Evolutionary conservation across 306 rosid species (phyloP), one percentile per base, ranked within the genome.

Genomic region (Datisca glomerata): DNA sequence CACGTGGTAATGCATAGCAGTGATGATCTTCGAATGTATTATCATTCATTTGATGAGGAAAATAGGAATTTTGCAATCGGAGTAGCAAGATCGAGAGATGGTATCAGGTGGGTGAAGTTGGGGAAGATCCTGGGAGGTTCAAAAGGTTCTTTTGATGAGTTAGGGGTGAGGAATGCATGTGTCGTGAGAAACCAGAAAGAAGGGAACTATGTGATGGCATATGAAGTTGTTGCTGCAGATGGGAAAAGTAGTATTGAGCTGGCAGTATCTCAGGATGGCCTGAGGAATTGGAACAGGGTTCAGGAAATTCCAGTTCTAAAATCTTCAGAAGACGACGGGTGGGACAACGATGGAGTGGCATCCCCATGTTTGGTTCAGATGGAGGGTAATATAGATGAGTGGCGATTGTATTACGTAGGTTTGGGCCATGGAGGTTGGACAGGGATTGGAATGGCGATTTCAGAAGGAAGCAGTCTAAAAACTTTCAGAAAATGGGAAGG

Each of bases 81-180:
- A n/a, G 57, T 80, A 29, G 80, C 89, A 3, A 85, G 96, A 61
- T 80, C 89, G 18, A 80, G 85, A 57, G 96, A 85, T 64, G 96
- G 89, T 29, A 74, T 77, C 12, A 74, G 38, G 64, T 85, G 93
- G 93, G 47, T 80, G 40, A 80, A 80, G 48, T 38, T 80, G 57
- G 85, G 93, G 63, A 80, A 72, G 41, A 75, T 77, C 31, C 58
- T 76, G 3, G 49, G 93, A 34, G 69, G 73, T 48, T 79, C 85
- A 36, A 60, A 62, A 49, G 37, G 25, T 20, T 69, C 78, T 17
- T 80, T 76, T 24, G 93, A 85, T 41, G 81, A 80, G 69, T 28
- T 63, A 21, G 93, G 96, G 21, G 80, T 24, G 0, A 55, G 64
- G 67, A 80, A 77, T 45, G 53, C 77, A 0, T 41, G 70, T 13